Conservation (phyloP, 768 basidiomycete species). For the Termitomyces sp. region DNA sequence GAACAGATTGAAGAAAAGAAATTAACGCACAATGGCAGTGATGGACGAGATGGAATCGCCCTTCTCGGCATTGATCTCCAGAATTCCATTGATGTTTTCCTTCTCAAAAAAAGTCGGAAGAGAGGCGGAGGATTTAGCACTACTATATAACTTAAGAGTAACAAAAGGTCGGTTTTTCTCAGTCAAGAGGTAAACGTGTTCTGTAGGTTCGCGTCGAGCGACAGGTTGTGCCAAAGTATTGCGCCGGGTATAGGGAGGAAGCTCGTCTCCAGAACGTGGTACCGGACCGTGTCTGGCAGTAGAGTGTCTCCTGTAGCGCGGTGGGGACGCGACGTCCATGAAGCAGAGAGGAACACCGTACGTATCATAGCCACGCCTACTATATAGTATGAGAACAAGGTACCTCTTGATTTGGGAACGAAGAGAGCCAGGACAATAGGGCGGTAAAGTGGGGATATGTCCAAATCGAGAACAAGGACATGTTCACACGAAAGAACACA, state of each 20-base stretch:
- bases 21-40: conserved; percentile 34
- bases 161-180: conserved; percentile 43
- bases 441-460: conserved; percentile 5
- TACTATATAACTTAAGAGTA: conserved; percentile 44
- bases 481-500: too few relatives aligned
- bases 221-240: conserved; percentile 39
- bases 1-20: not conserved
- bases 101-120: conserved; percentile 53
- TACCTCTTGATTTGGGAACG: conserved; percentile 14
- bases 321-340: conserved; percentile 48
- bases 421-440: not conserved
- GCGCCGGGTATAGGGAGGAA: conserved; percentile 47
- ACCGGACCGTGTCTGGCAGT: conserved; percentile 44
- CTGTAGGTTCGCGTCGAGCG: conserved; percentile 41
- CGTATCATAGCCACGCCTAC: not conserved
- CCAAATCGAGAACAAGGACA: conserved; percentile 15
- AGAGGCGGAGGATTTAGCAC: conserved; percentile 48
- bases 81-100: conserved; percentile 45
- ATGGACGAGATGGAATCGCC: conserved; percentile 51
- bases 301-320: conserved; percentile 48
- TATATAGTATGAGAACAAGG: conserved; percentile 27
- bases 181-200: conserved; percentile 40
- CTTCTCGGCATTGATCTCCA: conserved; percentile 46
- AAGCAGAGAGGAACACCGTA: conserved; percentile 11
- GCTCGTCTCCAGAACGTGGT: conserved; percentile 41